Evolutionary conservation across 805 yeast species (phyloP), one percentile per base, ranked within the genome.

Genomic region (Zygosaccharomyces kombuchaensis): DNA sequence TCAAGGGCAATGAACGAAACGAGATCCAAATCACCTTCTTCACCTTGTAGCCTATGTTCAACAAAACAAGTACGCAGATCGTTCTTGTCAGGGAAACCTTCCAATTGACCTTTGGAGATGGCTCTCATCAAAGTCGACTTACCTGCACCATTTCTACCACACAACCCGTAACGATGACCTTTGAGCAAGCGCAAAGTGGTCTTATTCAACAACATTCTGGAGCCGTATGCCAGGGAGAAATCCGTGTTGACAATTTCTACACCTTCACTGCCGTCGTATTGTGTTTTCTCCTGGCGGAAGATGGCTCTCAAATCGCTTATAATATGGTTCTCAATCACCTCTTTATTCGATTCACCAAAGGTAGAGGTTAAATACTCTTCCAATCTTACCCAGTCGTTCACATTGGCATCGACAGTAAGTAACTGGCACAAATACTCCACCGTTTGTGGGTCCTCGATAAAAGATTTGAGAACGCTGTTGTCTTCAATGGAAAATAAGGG

Each of bases 121-220:
- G 98, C 84, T 68, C 98, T 81, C 98, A 91, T 89, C 60, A 91
- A 75, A 12, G 99, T 91, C 10, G 97, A 89, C 70, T 91, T 91
- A 74, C 99, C 99, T 49, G 96, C 97, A 77, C 99, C 99, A 66
- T 91, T 91, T 71, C 97, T 78, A 65, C 99, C 99, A 76, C 96
- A 88, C 51, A 91, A 77, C 74, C 99, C 99, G 63, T 91, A 91
- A 70, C 99, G 80, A 71, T 87, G 97, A 59, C 98, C 98, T 72
- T 90, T 88, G 57, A 87, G 73, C 52, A 91, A 76, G 63, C 96
- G 80, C 65, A 91, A 73, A 50, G 77, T 86, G 38, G 99, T 89
- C 72, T 93, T 93, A 76, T 90, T 91, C 58, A 91, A 74, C 57
- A 93, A 77, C 97, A 91, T 91, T 71, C 97, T 82, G 22, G 96